Conservation (phyloP, 257 asterid species). For the Solanum rostratum region DNA sequence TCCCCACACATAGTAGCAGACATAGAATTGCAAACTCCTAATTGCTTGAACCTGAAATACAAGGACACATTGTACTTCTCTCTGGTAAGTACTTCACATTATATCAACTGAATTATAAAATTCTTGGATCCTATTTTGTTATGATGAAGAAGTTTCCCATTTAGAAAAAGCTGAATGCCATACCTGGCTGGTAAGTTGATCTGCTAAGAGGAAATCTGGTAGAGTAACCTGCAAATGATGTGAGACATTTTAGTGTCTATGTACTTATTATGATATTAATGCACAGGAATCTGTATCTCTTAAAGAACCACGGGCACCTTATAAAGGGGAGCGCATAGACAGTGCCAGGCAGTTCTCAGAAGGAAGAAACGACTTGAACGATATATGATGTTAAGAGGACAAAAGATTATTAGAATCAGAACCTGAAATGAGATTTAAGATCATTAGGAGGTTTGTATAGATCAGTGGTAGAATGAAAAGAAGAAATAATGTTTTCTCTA, state of each 20-base stretch:
- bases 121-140: background rate
- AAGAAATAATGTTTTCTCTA: background rate
- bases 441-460: background rate
- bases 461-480: background rate
- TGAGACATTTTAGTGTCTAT: background rate
- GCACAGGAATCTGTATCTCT: background rate
- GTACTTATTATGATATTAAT: background rate
- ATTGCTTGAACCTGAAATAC: slow-evolving; percentile 61
- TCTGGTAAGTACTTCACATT: background rate
- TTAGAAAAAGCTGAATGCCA: background rate
- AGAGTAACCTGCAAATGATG: slow-evolving; percentile 42
- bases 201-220: slow-evolving; percentile 83
- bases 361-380: slow-evolving; percentile 75
- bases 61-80: background rate
- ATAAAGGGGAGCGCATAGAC: slow-evolving; percentile 76
- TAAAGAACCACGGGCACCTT: slow-evolving; percentile 32
- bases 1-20: slow-evolving; percentile 65
- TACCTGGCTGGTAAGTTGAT: slow-evolving; percentile 96
- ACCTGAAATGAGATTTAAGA: slow-evolving; percentile 16
- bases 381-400: slow-evolving; percentile 65
- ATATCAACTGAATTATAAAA: background rate
- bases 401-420: slow-evolving; percentile 40
- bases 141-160: background rate
- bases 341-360: slow-evolving; percentile 45
- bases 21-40: slow-evolving; percentile 54